These are phyloP conservation scores for Pythium inflatum DNA, from an alignment of 352 stramenopile genomes.

Conservation along the genomic window DNA sequence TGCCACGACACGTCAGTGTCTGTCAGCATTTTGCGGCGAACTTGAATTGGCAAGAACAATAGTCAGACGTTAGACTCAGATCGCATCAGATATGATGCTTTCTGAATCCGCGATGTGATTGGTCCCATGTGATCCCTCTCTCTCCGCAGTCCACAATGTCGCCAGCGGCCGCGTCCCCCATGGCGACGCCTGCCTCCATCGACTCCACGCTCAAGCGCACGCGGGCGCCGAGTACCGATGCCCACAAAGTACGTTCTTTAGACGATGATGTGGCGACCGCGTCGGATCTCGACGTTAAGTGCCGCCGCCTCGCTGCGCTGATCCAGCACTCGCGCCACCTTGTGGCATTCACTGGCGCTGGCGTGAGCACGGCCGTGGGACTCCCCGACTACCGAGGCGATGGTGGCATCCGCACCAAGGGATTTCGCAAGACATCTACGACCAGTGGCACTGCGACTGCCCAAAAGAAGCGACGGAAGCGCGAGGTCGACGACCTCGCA, in stretches of 20 bases:
- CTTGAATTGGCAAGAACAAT: no score
- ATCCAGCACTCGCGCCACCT: conserved; percentile 68
- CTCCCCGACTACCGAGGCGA: conserved; percentile 85
- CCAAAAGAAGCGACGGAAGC: conserved; percentile 17
- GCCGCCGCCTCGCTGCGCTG: conserved; percentile 57
- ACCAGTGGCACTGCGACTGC: not conserved
- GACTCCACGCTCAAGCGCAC: not conserved
- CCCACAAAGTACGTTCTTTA: conserved; percentile 19
- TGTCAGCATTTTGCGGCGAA: no score
- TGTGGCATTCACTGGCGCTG: conserved; percentile 81
- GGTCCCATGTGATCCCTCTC: no score
- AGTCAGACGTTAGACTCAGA: no score
- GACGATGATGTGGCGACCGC: conserved; percentile 19
- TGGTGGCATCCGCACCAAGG: conserved; percentile 75
- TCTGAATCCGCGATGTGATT: no score
- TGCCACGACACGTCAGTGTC: no score
- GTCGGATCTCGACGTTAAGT: conserved; percentile 56
- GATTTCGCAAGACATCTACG: conserved; percentile 42
- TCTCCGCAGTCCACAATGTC: no score
- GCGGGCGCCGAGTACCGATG: conserved; percentile 33
- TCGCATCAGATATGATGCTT: no score
- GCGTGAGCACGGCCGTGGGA: conserved; percentile 79
- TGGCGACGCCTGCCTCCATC: not conserved
- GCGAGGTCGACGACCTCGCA: conserved; percentile 1
- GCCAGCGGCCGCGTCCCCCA: not conserved